Percentiles rank a stretch among this genome's conserved stretches.
Conservation (phyloP, 495 filamentous ascomycete genomes). For the Jackrogersella multiformis region DNA sequence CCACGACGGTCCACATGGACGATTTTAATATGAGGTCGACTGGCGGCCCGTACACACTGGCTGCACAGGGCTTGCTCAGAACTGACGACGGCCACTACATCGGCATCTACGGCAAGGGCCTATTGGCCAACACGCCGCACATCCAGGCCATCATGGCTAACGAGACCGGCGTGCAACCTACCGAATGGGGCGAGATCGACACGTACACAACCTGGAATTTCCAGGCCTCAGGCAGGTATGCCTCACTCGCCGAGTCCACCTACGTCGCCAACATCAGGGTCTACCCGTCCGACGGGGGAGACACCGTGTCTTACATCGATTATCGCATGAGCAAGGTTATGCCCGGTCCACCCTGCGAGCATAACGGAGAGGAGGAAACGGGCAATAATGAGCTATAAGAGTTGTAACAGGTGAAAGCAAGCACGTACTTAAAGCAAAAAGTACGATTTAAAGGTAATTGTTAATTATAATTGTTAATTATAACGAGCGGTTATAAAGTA, state of each 20-base stretch:
- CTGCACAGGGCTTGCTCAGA: background rate
- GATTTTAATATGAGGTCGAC: background rate
- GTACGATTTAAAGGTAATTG: no score
- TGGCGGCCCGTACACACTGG: background rate
- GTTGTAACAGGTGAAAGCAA: no score
- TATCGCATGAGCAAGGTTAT: background rate
- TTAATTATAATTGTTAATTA: no score
- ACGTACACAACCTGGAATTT: no score
- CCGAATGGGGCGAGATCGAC: no score
- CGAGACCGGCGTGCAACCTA: no score
- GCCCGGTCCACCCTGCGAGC: background rate
- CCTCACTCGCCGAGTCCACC: no score
- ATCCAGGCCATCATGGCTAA: no score
- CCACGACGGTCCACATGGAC: background rate
- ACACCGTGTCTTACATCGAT: background rate
- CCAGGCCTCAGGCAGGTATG: no score
- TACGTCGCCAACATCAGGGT: background rate
- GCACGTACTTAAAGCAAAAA: no score
- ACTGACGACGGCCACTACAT: background rate
- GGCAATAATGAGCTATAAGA: conserved; percentile 21
- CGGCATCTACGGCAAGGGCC: background rate
- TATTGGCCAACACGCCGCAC: background rate
- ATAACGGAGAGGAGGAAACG: background rate
- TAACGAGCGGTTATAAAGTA: no score
- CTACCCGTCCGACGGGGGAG: background rate